Conservation (phyloP, 345 rosid species). For the Salix viminalis region DNA sequence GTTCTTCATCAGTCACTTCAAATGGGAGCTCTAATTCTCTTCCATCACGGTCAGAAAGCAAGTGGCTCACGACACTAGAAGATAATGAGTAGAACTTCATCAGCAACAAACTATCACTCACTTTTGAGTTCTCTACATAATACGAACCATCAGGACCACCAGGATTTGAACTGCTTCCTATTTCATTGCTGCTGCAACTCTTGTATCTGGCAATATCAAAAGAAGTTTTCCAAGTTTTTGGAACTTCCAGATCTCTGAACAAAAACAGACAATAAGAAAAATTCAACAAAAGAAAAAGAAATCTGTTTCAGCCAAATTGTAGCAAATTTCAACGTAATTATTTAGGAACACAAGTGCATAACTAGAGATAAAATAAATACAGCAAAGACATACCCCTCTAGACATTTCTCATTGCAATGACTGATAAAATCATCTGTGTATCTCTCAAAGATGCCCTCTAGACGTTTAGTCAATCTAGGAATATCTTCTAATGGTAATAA, state of each 20-base stretch:
- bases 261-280: background rate
- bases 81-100: conserved; percentile 57
- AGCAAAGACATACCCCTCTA: conserved; percentile 44
- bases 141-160: conserved; percentile 12
- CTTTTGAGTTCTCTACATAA: conserved; percentile 41
- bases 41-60: conserved; percentile 39
- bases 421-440: conserved; percentile 38
- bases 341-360: background rate
- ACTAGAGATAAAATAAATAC: background rate
- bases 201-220: conserved; percentile 24
- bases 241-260: conserved; percentile 47
- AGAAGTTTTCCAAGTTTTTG: conserved; percentile 34
- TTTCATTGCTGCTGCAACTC: conserved; percentile 13
- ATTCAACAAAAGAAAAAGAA: background rate
- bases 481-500: conserved; percentile 40
- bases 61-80: conserved; percentile 24
- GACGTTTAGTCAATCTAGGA: conserved; percentile 35
- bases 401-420: conserved; percentile 39
- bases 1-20: conserved; percentile 45
- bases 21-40: conserved; percentile 44
- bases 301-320: background rate
- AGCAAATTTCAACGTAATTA: background rate
- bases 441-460: conserved; percentile 34
- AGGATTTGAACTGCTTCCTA: conserved; percentile 8
- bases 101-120: conserved; percentile 41